Conservation (phyloP, 1,284 basidiomycete species). For the Inonotus hispidus region DNA sequence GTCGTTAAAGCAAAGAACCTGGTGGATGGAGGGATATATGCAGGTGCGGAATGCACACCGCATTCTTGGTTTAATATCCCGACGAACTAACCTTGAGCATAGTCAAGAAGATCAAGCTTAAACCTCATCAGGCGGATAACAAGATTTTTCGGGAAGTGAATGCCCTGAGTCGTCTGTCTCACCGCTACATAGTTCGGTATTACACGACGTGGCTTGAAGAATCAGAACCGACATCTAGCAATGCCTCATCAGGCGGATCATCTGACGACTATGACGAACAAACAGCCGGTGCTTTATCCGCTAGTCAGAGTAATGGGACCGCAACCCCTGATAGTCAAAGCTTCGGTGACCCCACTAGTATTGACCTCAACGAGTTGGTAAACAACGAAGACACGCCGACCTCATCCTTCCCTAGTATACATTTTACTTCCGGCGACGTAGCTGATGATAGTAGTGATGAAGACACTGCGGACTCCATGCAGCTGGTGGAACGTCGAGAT, state of each 20-base stretch:
- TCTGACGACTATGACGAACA: constrained; percentile 30
- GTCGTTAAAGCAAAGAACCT: constrained; percentile 93
- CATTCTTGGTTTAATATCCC: background rate
- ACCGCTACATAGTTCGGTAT: constrained; percentile 90
- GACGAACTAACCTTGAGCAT: constrained; percentile 5
- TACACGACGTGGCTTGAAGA: constrained; percentile 81
- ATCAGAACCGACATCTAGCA: constrained; percentile 44
- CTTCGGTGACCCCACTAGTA: constrained; percentile 46
- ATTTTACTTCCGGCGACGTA: constrained; percentile 47
- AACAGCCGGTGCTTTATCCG: constrained; percentile 37
- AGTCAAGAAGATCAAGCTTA: constrained; percentile 87
- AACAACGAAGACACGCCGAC: constrained; percentile 40
- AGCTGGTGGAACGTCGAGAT: background rate
- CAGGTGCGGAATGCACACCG: constrained; percentile 40
- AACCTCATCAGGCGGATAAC: constrained; percentile 59
- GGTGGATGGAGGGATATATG: constrained; percentile 68
- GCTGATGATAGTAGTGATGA: constrained; percentile 38
- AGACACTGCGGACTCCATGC: constrained; percentile 23
- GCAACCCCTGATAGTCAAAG: constrained; percentile 20
- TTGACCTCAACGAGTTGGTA: constrained; percentile 59
- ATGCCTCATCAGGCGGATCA: constrained; percentile 40
- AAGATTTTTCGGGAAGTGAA: constrained; percentile 93
- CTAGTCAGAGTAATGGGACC: constrained; percentile 30
- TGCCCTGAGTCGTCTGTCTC: constrained; percentile 80
- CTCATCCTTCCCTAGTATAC: constrained; percentile 74